Base-by-base conservation (phyloP, 1,139 yeast genomes). In the Geotrichum candidum region DNA sequence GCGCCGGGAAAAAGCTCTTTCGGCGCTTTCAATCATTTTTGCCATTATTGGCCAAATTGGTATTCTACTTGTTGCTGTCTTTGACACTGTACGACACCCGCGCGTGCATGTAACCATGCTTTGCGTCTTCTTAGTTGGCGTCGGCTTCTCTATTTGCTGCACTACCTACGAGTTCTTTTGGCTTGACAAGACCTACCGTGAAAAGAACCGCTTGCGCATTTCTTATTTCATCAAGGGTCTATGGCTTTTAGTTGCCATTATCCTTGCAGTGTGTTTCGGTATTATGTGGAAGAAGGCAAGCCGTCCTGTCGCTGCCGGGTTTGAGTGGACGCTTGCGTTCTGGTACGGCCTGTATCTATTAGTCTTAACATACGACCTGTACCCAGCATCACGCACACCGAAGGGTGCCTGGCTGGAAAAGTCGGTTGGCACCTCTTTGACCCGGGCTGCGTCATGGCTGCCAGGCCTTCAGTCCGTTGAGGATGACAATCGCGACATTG, bases 281-380 rank as follows among this genome's bases (percentile, higher is more conserved):
- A 81, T 75, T 1, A 74, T 77, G 61, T 76, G 79, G 80, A 67
- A 71, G 10, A 59, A 62, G 1, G 80, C 77, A 51, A 63, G 76
- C 11, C 75, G 79, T 50, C 76, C 80, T 60, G 80, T 85, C 29
- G 89, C 84, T 2, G 76, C 88, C 0, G 76, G 77, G 18, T 85
- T 88, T 72, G 98, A 92, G 74, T 92, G 98, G 97, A 71, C 84
- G 9, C 75, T 91, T 55, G 86, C 92, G 7, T 92, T 86, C 75
- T 87, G 90, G 85, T 91, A 89, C 71, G 95, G 96, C 10, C 71
- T 87, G 50, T 79, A 88, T 65, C 82, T 87, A 68, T 72, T 87
- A 10, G 76, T 87, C 65, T 81, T 94, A 76, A 77, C 87, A 1
- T 80, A 84, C 67, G 97, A 92, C 71, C 80, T 91, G 68, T 81